These are phyloP conservation scores for Phytophthora kernoviae DNA, from an alignment of 352 stramenopile genomes.

Conservation along the genomic window DNA sequence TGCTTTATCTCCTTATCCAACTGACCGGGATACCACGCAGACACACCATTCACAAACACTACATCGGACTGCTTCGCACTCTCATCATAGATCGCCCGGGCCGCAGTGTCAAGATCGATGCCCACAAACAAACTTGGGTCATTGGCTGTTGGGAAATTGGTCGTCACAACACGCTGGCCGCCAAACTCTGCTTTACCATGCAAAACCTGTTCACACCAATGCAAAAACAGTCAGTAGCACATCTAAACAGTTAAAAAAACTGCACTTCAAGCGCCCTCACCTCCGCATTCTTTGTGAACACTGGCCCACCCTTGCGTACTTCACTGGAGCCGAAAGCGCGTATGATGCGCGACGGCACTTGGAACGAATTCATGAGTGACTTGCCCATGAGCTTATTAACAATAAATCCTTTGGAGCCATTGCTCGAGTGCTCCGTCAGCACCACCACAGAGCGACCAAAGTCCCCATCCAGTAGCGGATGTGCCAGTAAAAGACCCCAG, in stretches of 20 bases:
- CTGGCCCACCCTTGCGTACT: constrained; percentile 63
- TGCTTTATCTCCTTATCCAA: constrained; percentile 72
- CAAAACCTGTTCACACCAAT: constrained; percentile 45
- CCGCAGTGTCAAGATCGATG: constrained; percentile 67
- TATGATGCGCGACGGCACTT: constrained; percentile 63
- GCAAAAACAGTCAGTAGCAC: background rate
- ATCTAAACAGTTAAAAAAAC: background rate
- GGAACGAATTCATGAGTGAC: constrained; percentile 60
- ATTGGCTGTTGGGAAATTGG: constrained; percentile 47
- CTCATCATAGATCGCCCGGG: constrained; percentile 59
- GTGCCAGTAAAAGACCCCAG: constrained; percentile 77
- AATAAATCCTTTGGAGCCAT: constrained; percentile 75
- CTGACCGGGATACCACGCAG: constrained; percentile 69
- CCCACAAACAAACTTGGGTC: constrained; percentile 67
- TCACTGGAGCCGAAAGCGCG: constrained; percentile 63
- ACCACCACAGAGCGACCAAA: constrained; percentile 81
- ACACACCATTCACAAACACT: constrained; percentile 81
- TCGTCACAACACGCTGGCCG: constrained; percentile 49
- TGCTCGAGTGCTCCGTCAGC: constrained; percentile 64
- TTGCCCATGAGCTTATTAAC: constrained; percentile 69
- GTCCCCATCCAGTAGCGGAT: constrained; percentile 71
- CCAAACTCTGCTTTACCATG: constrained; percentile 67
- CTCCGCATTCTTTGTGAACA: constrained; percentile 67
- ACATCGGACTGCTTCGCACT: constrained; percentile 62
- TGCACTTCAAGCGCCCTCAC: constrained; percentile 21